Evolutionary conservation across 2,329 filamentous ascomycete genomes (phyloP).

Genomic region (Parastagonospora avenae): DNA sequence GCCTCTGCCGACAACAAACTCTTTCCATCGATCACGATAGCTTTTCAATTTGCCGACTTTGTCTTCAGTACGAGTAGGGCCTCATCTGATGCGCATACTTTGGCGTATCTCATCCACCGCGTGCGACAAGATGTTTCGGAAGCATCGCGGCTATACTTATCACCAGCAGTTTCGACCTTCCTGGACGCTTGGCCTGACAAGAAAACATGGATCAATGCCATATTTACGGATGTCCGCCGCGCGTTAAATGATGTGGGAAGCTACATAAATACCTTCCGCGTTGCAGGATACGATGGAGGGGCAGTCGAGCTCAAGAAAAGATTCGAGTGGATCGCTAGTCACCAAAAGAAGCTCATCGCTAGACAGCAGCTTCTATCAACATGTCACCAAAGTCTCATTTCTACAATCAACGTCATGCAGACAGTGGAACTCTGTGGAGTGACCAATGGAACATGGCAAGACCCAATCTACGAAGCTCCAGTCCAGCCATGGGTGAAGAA

Average conservation of each 20-base stretch:
- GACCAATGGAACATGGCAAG: constrained; percentile 11
- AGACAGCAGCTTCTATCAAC: constrained; percentile 24
- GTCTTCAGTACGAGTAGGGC: constrained; percentile 24
- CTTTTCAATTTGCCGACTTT: constrained; percentile 37
- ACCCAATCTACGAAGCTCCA: constrained; percentile 27
- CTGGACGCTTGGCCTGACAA: constrained; percentile 28
- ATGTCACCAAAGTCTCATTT: constrained; percentile 34
- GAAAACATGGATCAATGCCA: constrained; percentile 31
- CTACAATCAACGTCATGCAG: constrained; percentile 36
- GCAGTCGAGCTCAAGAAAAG: constrained; percentile 28
- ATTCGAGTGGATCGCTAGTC: constrained; percentile 35
- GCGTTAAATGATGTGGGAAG: constrained; percentile 37
- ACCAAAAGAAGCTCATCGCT: constrained; percentile 32
- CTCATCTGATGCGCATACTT: constrained; percentile 27
- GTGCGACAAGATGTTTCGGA: constrained; percentile 34
- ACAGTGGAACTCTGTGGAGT: constrained; percentile 25
- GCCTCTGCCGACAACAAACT: constrained; percentile 11
- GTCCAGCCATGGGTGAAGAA: constrained; percentile 24
- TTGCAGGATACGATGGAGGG: constrained; percentile 26
- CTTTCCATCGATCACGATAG: constrained; percentile 28
- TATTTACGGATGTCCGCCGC: constrained; percentile 26
- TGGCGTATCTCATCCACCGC: constrained; percentile 32
- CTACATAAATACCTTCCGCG: constrained; percentile 32
- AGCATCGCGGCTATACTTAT: constrained; percentile 31
- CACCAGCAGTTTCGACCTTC: constrained; percentile 24